Evolutionary conservation across 192 early-diverging fungal species (phyloP).

Genomic region (Backusella psychrophila): DNA sequence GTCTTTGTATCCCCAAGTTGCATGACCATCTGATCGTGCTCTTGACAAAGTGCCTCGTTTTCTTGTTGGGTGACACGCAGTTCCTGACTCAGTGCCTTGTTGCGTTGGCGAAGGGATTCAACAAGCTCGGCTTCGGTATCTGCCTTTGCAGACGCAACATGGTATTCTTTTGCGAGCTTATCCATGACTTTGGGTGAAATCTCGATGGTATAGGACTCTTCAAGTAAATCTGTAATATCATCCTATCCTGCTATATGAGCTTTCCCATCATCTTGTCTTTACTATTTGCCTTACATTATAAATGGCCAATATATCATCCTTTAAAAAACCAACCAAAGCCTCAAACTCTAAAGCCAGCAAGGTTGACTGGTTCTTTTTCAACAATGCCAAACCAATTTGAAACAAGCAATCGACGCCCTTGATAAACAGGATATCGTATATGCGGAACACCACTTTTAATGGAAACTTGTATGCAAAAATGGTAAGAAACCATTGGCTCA

Average conservation of each 20-base stretch:
- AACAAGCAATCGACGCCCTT: conserved; percentile 90
- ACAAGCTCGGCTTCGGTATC: conserved; percentile 63
- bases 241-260: conserved; percentile 31
- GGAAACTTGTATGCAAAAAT: conserved; percentile 98
- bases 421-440: conserved; percentile 90
- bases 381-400: conserved; percentile 56
- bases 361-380: conserved; percentile 12
- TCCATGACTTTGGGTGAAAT: conserved; percentile 67
- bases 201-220: conserved; percentile 74
- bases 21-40: conserved; percentile 73
- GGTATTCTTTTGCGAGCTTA: conserved; percentile 67
- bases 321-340: not conserved
- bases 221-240: conserved; percentile 69
- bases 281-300: not conserved
- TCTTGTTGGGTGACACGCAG: conserved; percentile 57
- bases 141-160: conserved; percentile 57
- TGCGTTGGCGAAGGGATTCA: conserved; percentile 61
- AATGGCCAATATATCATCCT: conserved; percentile 10
- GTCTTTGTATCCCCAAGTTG: conserved; percentile 57
- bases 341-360: conserved; percentile 8
- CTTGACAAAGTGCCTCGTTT: conserved; percentile 63
- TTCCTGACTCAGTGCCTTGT: conserved; percentile 57
- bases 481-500: conserved; percentile 99
- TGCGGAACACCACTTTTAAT: conserved; percentile 79
- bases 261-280: not conserved